Evolutionary conservation across 2,329 filamentous ascomycete species (phyloP).

Genomic region (Aspergillus aculeatinus): DNA sequence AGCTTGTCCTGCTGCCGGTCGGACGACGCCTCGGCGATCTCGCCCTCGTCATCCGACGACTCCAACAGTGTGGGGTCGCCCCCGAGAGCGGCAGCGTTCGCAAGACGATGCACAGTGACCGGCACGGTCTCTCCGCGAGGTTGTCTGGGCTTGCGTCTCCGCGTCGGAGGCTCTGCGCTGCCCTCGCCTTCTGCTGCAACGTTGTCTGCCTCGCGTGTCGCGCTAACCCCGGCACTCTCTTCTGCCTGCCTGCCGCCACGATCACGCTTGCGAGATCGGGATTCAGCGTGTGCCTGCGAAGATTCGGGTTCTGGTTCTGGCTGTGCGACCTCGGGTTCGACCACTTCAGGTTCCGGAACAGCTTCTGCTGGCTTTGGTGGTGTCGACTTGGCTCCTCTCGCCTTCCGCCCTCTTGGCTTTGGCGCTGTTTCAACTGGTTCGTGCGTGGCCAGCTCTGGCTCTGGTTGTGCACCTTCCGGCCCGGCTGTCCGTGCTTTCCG

Average conservation of each 20-base stretch:
- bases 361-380: background rate
- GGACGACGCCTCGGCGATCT: constrained; percentile 33
- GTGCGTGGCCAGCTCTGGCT: background rate
- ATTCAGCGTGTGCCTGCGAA: background rate
- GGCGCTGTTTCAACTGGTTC: background rate
- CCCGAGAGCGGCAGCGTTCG: constrained; percentile 34
- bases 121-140: constrained; percentile 41
- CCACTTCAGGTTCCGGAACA: background rate
- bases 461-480: too few relatives aligned
- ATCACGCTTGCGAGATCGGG: constrained; percentile 13
- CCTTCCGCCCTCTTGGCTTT: background rate
- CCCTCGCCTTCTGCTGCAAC: background rate
- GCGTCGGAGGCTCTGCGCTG: constrained; percentile 11
- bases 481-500: background rate
- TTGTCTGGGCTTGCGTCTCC: constrained; percentile 26
- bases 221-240: constrained; percentile 10
- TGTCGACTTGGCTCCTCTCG: background rate
- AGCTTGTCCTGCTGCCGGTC: constrained; percentile 35
- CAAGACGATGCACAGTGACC: constrained; percentile 43
- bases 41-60: constrained; percentile 28
- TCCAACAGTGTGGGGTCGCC: constrained; percentile 19
- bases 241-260: constrained; percentile 15
- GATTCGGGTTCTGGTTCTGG: constrained; percentile 8
- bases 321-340: background rate
- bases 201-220: constrained; percentile 7